Evolutionary conservation across 2,329 filamentous ascomycete species (phyloP), one percentile per base, ranked within the genome.

Genomic region (Aspergillus pseudoglaucus): DNA sequence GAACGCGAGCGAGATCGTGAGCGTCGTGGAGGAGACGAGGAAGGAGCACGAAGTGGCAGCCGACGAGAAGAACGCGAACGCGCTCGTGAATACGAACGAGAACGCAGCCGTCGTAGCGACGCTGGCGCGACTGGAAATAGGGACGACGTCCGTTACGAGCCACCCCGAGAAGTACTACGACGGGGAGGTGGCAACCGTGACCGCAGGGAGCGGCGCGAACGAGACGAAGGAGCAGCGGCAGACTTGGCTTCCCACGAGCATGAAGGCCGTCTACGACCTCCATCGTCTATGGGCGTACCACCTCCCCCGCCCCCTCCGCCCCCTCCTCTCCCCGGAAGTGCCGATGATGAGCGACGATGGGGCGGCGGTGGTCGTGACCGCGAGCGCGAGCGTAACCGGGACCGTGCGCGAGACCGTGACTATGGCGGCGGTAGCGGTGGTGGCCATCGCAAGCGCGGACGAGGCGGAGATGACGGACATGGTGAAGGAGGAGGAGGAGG

Each of bases 1-100:
- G 59, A 61, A 3, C 54, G 61, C 3, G 59, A 62, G 30, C 54
- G 59, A 17, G 59, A 59, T 8, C 50, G 59, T 18, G 59, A 59
- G 5, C 58, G 61, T 18, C 59, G 61, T 14, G 55, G 57, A 3
- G 63, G 58, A 22, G 64, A 69, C 1, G 59, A 64, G 3, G 55
- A 53, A 44, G 50, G 44, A 32, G 55, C 50, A 39, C 51, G 56
- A 7, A 58, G 58, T 25, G 59, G 56, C 40, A 59, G 49, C 40
- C 64, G 66, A 47, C 66, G 66, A 32, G 68, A 71, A 43, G 66
- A 71, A 27, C 62, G 66, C 38, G 67, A 69, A 22, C 66, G 68
- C 17, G 53, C 54, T 32, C 59, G 58, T 37, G 60, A 63, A 37
- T 55, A 53, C 39, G 62, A 65, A 39, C 63, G 65, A 32, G 67